Base-by-base conservation (phyloP, 176 grass and related monocot species). In the Hordeum marinum region DNA sequence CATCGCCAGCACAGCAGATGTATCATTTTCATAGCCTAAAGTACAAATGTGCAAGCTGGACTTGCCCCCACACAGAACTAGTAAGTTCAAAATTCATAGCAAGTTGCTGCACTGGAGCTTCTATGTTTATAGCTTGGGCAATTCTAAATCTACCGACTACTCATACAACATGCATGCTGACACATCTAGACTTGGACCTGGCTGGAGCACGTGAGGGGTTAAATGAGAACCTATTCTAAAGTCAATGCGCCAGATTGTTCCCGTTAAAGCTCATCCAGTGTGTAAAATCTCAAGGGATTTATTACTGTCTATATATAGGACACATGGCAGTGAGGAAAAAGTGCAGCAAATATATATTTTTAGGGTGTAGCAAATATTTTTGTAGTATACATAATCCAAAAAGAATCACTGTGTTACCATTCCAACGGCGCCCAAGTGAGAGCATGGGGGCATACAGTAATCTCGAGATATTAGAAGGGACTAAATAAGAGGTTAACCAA, bases 151-250 rank as follows among this genome's bases (percentile, higher is more conserved):
- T 70, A 87, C 81, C 36, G 54, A 63, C 68, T 76, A 40, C 52
- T 52, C 48, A 52, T 15, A 64, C 11, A 70, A 81, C 81, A 87
- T 87, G 81, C 62, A 10, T 80, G 50, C 85, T 42, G 40, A 84
- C 89, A 90, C 72, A 86, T 90, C 63, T 80, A 77, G 80, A 84
- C 31, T 87, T 90, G 29, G 62, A 46, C 76, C 68, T 55, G 76
- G 81, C 69, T 69, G 32, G 39, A 24, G 68, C 89, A 91, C 41
- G 72, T 91, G 77, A 88, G 77, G 70, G 36, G 29, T 87, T 87
- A 91, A 91, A 84, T 80, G 50, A 59, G 52, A 7, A 18, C 3
- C 17, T 50, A 41, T 61, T 63, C 26, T 80, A 54, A 70, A 71
- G 80, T 65, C 15, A 78, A 59, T 67, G 39, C 46, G 72, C 8